Conservation (phyloP, 129 eudicot species). For the Escallonia rubra region DNA sequence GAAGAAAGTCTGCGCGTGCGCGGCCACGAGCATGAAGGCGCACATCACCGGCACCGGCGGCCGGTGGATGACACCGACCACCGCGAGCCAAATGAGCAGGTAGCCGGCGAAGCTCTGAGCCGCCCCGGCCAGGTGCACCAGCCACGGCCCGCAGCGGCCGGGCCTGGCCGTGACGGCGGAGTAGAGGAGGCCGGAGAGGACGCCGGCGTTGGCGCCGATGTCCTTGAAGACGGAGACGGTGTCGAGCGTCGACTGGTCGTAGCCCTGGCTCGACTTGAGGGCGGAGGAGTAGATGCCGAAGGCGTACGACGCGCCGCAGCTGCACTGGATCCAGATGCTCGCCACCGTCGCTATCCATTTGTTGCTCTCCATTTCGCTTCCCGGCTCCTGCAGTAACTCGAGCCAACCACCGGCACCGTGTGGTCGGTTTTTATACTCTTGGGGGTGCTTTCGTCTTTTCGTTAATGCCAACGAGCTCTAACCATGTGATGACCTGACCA, state of each 20-base stretch:
- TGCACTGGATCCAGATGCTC: constrained; percentile 92
- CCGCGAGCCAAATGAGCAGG: constrained; percentile 69
- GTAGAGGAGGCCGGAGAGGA: constrained; percentile 77
- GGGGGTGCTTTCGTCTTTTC: no score
- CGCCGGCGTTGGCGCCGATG: constrained; percentile 88
- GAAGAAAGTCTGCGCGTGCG: constrained; percentile 91
- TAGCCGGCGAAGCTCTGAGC: constrained; percentile 70
- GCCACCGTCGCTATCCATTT: constrained; percentile 77
- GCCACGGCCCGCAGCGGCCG: constrained; percentile 39
- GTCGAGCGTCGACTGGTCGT: constrained; percentile 85
- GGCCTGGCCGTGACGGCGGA: constrained; percentile 27
- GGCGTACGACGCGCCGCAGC: constrained; percentile 82
- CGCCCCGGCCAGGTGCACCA: constrained; percentile 71
- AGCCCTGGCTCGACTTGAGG: constrained; percentile 70
- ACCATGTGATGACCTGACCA: not conserved
- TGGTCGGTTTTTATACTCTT: no score
- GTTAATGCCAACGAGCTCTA: not conserved
- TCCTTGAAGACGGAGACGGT: constrained; percentile 90
- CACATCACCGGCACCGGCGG: constrained; percentile 61
- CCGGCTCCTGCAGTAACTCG: no score
- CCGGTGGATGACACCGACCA: constrained; percentile 41
- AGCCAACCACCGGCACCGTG: no score
- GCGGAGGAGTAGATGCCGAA: constrained; percentile 84
- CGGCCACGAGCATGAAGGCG: constrained; percentile 68
- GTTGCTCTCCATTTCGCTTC: constrained; percentile 26